Evolutionary conservation across 129 eudicot species (phyloP).

Genomic region (Chrysanthemum seticuspe): DNA sequence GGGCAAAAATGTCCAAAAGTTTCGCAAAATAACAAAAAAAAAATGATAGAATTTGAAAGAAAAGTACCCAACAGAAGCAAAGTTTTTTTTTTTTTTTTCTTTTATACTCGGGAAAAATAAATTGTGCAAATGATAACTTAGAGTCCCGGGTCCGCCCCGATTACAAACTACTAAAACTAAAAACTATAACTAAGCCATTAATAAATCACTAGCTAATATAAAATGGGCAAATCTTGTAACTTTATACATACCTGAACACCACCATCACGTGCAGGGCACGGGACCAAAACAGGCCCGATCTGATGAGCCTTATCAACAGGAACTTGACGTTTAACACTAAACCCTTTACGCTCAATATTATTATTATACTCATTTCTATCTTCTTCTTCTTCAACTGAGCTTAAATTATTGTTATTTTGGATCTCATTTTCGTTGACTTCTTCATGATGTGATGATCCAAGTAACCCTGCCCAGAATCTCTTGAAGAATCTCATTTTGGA

Average conservation of each 20-base stretch:
- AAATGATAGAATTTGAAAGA: too few relatives aligned
- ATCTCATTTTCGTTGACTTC: constrained; percentile 28
- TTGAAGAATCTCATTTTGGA: constrained; percentile 49
- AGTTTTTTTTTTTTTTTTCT: too few relatives aligned
- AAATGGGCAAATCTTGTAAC: too few relatives aligned
- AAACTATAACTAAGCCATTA: too few relatives aligned
- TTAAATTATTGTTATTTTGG: constrained; percentile 12
- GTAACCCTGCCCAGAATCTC: constrained; percentile 34
- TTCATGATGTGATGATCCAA: constrained; percentile 54
- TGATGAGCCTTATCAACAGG: constrained; percentile 48
- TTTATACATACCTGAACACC: constrained; percentile 82
- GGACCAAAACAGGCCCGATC: constrained; percentile 57
- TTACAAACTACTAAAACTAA: too few relatives aligned
- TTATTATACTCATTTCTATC: not conserved
- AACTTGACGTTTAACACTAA: constrained; percentile 76
- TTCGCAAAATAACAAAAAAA: too few relatives aligned
- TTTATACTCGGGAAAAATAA: too few relatives aligned
- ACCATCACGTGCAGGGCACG: constrained; percentile 61
- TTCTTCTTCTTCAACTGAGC: constrained; percentile 16
- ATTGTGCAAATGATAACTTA: too few relatives aligned
- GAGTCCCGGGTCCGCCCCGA: too few relatives aligned
- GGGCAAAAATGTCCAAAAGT: too few relatives aligned
- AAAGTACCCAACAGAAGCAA: too few relatives aligned
- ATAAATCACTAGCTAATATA: too few relatives aligned
- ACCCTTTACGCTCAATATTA: constrained; percentile 60